Percentiles rank a stretch among this genome's conserved stretches.
These are phyloP conservation scores for Adiantum capillusveneris DNA, from an alignment of 75 land plant species.

Conservation along the genomic window DNA sequence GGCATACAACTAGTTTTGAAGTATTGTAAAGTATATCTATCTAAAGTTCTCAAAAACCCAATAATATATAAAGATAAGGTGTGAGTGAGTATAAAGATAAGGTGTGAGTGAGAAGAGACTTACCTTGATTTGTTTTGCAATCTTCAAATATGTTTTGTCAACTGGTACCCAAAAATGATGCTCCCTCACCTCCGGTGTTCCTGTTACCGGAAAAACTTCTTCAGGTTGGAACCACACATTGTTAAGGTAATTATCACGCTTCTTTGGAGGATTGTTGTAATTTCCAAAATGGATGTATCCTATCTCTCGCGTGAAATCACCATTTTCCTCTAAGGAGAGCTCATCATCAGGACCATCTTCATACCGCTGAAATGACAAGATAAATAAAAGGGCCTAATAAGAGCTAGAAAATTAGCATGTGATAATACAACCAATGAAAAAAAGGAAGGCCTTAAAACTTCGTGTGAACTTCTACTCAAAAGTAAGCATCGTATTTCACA, in stretches of 20 bases:
- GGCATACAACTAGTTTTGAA: no score
- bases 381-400: no score
- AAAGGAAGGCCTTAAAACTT: no score
- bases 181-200: slow-evolving; percentile 47
- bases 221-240: slow-evolving; percentile 69
- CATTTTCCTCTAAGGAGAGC: slow-evolving; percentile 38
- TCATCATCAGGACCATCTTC: slow-evolving; percentile 44
- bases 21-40: no score
- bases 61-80: no score
- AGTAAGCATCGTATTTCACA: no score
- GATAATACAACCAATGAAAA: no score
- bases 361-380: slow-evolving; percentile 29
- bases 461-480: no score
- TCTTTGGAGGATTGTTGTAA: slow-evolving; percentile 31
- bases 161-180: slow-evolving; percentile 59
- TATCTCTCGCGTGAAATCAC: slow-evolving; percentile 48
- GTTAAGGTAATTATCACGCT: slow-evolving; percentile 33
- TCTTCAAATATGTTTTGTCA: slow-evolving; percentile 18
- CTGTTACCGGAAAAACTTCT: slow-evolving; percentile 43
- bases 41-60: no score
- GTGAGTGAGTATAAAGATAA: no score
- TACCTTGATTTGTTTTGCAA: slow-evolving; percentile 34
- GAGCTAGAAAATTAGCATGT: no score
- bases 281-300: slow-evolving; percentile 40
- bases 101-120: no score